Evolutionary conservation across 257 asterid genomes (phyloP), one percentile per base, ranked within the genome.

Genomic region (Voacanga thouarsii): DNA sequence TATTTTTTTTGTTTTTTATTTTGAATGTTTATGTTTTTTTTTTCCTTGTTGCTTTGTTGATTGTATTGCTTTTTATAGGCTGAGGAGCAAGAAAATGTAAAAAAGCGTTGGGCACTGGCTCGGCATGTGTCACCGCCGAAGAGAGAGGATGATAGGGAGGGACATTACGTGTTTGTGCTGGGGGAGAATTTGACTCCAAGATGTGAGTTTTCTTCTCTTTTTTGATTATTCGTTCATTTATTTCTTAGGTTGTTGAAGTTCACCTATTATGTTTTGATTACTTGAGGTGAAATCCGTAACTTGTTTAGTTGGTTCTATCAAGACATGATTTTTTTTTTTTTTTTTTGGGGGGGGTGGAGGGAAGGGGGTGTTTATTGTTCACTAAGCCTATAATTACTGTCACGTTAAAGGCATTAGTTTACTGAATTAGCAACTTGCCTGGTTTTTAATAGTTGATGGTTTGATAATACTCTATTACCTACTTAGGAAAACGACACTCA

Each of bases 141-240:
- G 87, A 92, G 97, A 79, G 87, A 88, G 19, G 97, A 90, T 60
- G 94, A 92, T 80, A 86, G 80, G 26, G 91, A 89, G 74, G 97
- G 97, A 56, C 94, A 92, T 82, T 92, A 89, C 81, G 90, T 90
- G 83, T 92, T 80, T 80, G 80, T 75, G 84, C 85, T 90, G 53
- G 97, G 96, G 79, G 96, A 92, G 88, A 90, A 92, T 88, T 92
- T 92, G 82, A 92, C 93, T 24, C 84, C 92, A 88, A 88, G 96
- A 88, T 90, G 97, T 92, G 86, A 86, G 87, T 23, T 45, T 70
- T 76, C 30, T 55, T 51, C 70, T 76, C 56, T 66, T 26, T 26
- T 16, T 30, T 44, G 10, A 21, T 55, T 55, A 21, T 55, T 19
- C 19, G 7, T 50, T 72, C n/a, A n/a, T 26, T 18, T 49, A 19